phyloP scores from a whole-genome alignment of 2,329 filamentous ascomycete genomes.

The Dichotomopilus funicola region DNA sequence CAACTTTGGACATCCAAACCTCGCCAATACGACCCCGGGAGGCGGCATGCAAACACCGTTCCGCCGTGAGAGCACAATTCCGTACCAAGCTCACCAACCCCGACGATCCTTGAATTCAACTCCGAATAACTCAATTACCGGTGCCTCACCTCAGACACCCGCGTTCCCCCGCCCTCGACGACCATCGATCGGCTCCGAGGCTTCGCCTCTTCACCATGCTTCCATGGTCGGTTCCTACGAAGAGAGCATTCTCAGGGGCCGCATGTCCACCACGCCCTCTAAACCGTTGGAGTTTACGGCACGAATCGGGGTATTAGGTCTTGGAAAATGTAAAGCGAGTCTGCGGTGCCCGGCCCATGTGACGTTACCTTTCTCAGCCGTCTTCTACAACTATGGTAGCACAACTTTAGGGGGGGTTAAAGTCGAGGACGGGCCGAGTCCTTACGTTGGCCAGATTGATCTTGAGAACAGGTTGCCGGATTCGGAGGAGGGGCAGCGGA shows the following conservation, averaged over 20 bases:
- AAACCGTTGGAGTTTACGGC: constrained; percentile 88
- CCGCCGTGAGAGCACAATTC: constrained; percentile 53
- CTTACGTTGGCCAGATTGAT: constrained; percentile 90
- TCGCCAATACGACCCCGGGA: constrained; percentile 4
- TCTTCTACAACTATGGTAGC: constrained; percentile 87
- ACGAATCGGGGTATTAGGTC: constrained; percentile 88
- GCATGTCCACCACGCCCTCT: constrained; percentile 95
- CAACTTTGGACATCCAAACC: constrained; percentile 49
- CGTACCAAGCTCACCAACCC: constrained; percentile 74
- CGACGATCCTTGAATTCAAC: constrained; percentile 65
- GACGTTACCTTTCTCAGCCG: constrained; percentile 82
- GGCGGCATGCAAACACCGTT: constrained; percentile 34
- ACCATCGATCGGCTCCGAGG: constrained; percentile 67
- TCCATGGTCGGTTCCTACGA: constrained; percentile 98
- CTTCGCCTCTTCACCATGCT: constrained; percentile 75
- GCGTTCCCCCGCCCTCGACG: constrained; percentile 49
- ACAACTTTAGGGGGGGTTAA: constrained; percentile 57
- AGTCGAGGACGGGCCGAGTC: constrained; percentile 80
- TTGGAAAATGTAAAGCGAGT: constrained; percentile 79
- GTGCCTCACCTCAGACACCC: constrained; percentile 45
- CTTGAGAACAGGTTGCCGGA: constrained; percentile 70
- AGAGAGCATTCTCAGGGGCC: constrained; percentile 86
- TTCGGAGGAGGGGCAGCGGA: constrained; percentile 40
- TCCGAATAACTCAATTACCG: constrained; percentile 36
- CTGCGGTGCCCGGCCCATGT: constrained; percentile 85